A percentile compares a stretch with the other conserved stretches of the same genome.
These are phyloP conservation scores for Trichoderma atroviride DNA, from an alignment of 2,329 filamentous ascomycete genomes.

Conservation along the genomic window DNA sequence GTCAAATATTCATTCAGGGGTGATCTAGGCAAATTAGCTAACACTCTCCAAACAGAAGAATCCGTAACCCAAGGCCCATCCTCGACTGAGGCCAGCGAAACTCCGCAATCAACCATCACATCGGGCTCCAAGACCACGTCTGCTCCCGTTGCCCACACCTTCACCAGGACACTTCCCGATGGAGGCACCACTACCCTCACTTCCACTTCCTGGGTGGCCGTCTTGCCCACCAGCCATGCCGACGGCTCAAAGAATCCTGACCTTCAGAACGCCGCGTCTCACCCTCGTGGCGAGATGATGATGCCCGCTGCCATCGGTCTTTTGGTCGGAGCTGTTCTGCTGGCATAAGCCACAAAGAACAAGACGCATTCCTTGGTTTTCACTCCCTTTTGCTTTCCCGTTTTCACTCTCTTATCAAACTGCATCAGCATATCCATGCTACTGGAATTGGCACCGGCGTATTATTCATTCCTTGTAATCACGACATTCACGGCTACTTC, in stretches of 20 bases:
- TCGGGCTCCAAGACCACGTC: slow-evolving; percentile 41
- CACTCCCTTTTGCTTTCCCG: neutral
- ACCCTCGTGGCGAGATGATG: slow-evolving; percentile 31
- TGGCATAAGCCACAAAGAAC: slow-evolving; percentile 31
- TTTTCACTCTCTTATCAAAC: neutral
- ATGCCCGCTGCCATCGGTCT: slow-evolving; percentile 37
- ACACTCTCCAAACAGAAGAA: neutral
- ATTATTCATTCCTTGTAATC: slow-evolving; percentile 12
- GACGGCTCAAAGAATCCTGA: slow-evolving; percentile 37
- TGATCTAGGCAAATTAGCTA: neutral
- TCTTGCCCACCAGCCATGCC: slow-evolving; percentile 42
- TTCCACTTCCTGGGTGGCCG: slow-evolving; percentile 53
- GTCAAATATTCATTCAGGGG: neutral
- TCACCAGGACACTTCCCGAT: slow-evolving; percentile 50
- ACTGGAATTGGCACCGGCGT: slow-evolving; percentile 23
- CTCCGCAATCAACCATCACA: slow-evolving; percentile 35
- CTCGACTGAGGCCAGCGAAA: slow-evolving; percentile 12
- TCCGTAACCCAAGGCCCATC: slow-evolving; percentile 32
- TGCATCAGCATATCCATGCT: slow-evolving; percentile 13
- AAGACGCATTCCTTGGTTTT: neutral
- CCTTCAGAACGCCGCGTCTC: slow-evolving; percentile 44
- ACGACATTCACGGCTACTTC: slow-evolving; percentile 24
- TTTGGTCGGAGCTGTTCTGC: slow-evolving; percentile 36
- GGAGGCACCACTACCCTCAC: slow-evolving; percentile 52
- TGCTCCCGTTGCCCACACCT: slow-evolving; percentile 43